A percentile compares a stretch with the other conserved stretches of the same genome.
Conservation (phyloP, 495 filamentous ascomycete genomes). For the Lasiosphaeria ovina region DNA sequence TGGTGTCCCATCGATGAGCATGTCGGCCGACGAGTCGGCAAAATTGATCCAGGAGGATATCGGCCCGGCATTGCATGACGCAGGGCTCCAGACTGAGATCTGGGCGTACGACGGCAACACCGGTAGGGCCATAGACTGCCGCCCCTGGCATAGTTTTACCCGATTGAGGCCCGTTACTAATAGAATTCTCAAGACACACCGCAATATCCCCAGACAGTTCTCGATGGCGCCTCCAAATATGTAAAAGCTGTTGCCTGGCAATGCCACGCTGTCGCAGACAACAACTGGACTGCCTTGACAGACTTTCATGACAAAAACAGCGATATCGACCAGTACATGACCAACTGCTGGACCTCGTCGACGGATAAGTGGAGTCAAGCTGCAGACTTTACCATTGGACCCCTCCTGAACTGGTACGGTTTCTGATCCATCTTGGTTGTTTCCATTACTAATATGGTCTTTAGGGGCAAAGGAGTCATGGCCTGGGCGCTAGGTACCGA, state of each 20-base stretch:
- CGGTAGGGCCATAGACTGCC: slow-evolving; percentile 26
- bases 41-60: slow-evolving; percentile 49
- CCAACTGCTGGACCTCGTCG: slow-evolving; percentile 54
- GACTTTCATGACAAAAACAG: slow-evolving; percentile 49
- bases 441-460: not conserved
- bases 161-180: slow-evolving; percentile 8
- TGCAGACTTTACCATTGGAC: slow-evolving; percentile 53
- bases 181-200: slow-evolving; percentile 28
- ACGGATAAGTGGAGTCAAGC: slow-evolving; percentile 49
- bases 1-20: slow-evolving; percentile 55
- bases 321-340: slow-evolving; percentile 53
- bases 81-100: slow-evolving; percentile 43
- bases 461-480: slow-evolving; percentile 43
- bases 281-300: slow-evolving; percentile 51
- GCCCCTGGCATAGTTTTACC: not conserved
- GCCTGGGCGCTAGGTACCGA: slow-evolving; percentile 57
- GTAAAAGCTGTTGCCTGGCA: slow-evolving; percentile 55
- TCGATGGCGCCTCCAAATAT: slow-evolving; percentile 42
- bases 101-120: slow-evolving; percentile 62
- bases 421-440: not conserved
- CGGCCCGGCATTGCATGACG: slow-evolving; percentile 45
- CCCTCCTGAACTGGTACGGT: slow-evolving; percentile 51
- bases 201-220: slow-evolving; percentile 49
- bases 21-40: slow-evolving; percentile 48
- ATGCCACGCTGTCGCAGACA: slow-evolving; percentile 45